Conservation (phyloP, 345 rosid species). For the Salix exigua region DNA sequence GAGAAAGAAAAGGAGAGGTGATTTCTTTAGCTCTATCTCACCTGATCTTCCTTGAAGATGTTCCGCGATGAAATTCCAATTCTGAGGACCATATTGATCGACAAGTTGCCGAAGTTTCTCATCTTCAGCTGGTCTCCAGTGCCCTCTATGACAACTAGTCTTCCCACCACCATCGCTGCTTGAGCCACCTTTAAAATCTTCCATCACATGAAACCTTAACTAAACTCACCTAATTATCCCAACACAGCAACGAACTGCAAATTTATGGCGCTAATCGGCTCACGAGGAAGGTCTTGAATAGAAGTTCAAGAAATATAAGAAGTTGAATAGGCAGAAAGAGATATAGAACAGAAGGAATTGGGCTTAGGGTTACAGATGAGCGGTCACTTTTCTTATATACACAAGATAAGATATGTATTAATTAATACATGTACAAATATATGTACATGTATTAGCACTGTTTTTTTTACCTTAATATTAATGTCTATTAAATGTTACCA, state of each 20-base stretch:
- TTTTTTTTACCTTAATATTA: not conserved
- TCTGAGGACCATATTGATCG: conserved; percentile 55
- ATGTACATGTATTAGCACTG: not conserved
- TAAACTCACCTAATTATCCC: not conserved
- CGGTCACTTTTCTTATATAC: conserved; percentile 5
- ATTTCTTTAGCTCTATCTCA: conserved; percentile 1
- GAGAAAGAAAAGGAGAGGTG: not conserved
- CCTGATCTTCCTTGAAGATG: conserved; percentile 78
- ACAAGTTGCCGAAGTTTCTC: conserved; percentile 65
- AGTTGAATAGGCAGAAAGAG: not conserved
- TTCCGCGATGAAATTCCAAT: conserved; percentile 75
- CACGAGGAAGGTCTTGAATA: not conserved
- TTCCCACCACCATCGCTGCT: conserved; percentile 40
- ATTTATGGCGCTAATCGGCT: not conserved
- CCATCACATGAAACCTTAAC: not conserved
- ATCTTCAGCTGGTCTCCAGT: conserved; percentile 78
- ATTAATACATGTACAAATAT: not conserved
- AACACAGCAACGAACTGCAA: not conserved
- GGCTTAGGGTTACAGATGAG: conserved; percentile 16
- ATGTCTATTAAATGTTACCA: not conserved
- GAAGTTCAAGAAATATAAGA: not conserved
- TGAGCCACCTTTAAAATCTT: conserved; percentile 14
- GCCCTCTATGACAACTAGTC: conserved; percentile 50
- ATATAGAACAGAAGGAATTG: not conserved
- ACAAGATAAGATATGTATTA: not conserved